These are phyloP conservation scores for Dioscorea cayenensis DNA, from an alignment of 116 monocot genomes.

Conservation along the genomic window DNA sequence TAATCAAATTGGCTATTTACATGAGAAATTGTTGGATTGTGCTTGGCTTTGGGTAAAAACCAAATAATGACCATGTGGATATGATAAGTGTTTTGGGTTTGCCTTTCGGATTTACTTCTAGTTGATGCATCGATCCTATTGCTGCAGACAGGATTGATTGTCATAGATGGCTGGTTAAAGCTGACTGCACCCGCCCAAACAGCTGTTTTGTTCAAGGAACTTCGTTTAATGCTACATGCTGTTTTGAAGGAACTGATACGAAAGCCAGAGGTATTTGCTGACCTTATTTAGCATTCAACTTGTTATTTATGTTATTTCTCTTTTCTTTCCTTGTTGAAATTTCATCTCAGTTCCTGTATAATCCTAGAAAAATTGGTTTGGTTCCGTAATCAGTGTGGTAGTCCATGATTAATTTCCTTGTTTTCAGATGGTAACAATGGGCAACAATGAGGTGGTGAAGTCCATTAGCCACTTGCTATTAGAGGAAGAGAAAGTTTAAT, in stretches of 20 bases:
- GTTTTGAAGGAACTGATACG: constrained; percentile 77
- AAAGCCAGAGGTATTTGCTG: constrained; percentile 64
- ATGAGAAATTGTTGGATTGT: too few species aligned
- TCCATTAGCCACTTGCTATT: constrained; percentile 73
- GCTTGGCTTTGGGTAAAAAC: too few species aligned
- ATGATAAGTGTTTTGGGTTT: neutral
- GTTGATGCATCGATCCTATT: neutral
- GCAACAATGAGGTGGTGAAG: constrained; percentile 69
- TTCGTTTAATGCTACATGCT: constrained; percentile 65
- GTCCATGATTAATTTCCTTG: neutral
- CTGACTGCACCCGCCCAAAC: constrained; percentile 84
- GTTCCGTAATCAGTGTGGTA: neutral
- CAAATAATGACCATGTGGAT: neutral
- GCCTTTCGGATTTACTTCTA: neutral
- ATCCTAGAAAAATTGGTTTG: neutral
- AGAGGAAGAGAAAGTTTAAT: constrained; percentile 56
- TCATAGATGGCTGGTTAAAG: constrained; percentile 91
- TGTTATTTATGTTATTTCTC: neutral
- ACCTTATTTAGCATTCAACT: neutral
- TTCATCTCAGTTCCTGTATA: neutral
- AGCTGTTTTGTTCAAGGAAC: constrained; percentile 94
- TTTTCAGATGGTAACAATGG: constrained; percentile 46
- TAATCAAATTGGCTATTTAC: too few species aligned
- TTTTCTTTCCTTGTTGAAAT: neutral
- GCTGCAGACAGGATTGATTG: constrained; percentile 56